Evolutionary conservation across 306 rosid genomes (phyloP).

Genomic region (Citrullus mucosospermus): DNA sequence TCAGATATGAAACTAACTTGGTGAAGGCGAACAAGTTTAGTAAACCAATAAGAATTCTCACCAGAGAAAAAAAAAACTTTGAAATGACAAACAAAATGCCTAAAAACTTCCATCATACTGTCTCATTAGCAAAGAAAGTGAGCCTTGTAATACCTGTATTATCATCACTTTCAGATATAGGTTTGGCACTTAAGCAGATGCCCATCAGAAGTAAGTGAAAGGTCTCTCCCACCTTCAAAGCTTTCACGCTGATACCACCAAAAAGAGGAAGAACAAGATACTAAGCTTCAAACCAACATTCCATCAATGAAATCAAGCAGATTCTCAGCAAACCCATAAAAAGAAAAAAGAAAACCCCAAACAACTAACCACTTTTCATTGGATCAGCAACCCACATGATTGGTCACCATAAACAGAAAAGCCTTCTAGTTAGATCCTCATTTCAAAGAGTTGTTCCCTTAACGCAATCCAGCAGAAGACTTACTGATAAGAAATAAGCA

Average conservation of each 20-base stretch:
- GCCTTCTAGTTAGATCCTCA: background rate
- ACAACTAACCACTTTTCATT: background rate
- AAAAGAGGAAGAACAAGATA: background rate
- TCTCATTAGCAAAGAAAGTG: background rate
- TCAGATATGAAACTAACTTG: background rate
- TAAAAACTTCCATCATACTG: background rate
- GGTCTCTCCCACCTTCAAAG: background rate
- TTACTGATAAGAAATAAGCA: background rate
- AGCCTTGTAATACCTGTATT: constrained; percentile 14
- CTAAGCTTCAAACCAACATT: background rate
- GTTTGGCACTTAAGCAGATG: constrained; percentile 26
- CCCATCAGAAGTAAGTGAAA: constrained; percentile 26
- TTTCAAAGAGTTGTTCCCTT: background rate
- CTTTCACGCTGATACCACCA: background rate
- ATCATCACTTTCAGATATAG: constrained; percentile 18
- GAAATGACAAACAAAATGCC: background rate
- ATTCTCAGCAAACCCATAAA: background rate
- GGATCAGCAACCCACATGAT: background rate
- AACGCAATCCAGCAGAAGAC: background rate
- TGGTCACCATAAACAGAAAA: background rate
- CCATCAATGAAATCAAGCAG: background rate
- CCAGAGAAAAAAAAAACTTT: background rate
- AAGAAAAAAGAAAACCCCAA: background rate
- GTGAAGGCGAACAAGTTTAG: background rate
- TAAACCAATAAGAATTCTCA: background rate